Evolutionary conservation across 228 moss, liverwort and hornwort genomes (phyloP).

Genomic region (Sphagnum fallax): DNA sequence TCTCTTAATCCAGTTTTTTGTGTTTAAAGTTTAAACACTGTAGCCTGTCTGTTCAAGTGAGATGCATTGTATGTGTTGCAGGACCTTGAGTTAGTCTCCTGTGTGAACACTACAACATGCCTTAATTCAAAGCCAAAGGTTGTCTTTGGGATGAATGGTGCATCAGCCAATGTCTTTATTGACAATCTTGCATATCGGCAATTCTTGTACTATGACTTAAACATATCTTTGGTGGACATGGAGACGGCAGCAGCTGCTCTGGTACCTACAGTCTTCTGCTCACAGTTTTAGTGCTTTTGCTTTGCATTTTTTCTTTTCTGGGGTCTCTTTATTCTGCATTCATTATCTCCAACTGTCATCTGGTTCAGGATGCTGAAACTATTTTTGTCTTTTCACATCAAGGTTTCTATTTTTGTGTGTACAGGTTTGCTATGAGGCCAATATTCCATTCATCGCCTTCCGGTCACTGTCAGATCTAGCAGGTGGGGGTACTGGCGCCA

Average conservation of each 20-base stretch:
- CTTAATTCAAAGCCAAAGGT: slow-evolving; percentile 17
- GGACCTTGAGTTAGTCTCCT: slow-evolving; percentile 9
- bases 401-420: background rate
- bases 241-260: slow-evolving; percentile 29
- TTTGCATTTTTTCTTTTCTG: background rate
- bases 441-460: slow-evolving; percentile 25
- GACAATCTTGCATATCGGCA: slow-evolving; percentile 26
- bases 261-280: slow-evolving; percentile 6
- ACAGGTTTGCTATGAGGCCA: slow-evolving; percentile 20
- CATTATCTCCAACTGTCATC: background rate
- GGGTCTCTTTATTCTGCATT: background rate
- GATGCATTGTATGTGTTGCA: background rate
- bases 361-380: background rate
- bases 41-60: no score
- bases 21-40: no score
- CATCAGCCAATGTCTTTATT: slow-evolving; percentile 18
- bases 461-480: slow-evolving; percentile 31
- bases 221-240: slow-evolving; percentile 29
- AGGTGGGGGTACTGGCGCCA: slow-evolving; percentile 20
- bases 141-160: slow-evolving; percentile 14
- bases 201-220: slow-evolving; percentile 19
- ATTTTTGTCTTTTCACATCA: background rate
- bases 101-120: slow-evolving; percentile 15
- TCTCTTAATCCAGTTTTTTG: no score
- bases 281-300: background rate